phyloP scores from a whole-genome alignment of 257 asterid species.

The Vinca minor region DNA sequence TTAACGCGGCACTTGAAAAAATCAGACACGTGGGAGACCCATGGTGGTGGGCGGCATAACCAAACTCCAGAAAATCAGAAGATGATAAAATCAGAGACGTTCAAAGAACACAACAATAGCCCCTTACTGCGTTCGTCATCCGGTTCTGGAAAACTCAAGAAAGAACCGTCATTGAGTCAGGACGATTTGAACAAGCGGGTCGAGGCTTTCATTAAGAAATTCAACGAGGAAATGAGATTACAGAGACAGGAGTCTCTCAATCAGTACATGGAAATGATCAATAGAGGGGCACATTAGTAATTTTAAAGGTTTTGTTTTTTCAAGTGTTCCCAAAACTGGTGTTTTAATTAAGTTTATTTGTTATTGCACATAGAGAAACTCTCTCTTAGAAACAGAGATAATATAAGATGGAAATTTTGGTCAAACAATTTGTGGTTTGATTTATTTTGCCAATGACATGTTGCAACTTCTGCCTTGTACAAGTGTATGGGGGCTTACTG shows the following conservation, averaged over 20 bases:
- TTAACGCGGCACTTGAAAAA: slow-evolving; percentile 60
- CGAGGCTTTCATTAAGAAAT: slow-evolving; percentile 77
- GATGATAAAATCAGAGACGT: slow-evolving; percentile 59
- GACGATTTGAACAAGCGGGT: slow-evolving; percentile 69
- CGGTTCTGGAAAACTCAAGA: slow-evolving; percentile 41
- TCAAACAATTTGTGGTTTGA: too few species aligned
- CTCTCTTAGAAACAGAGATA: slow-evolving; percentile 4
- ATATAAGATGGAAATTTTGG: background rate
- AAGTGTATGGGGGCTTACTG: too few species aligned
- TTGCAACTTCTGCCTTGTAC: too few species aligned
- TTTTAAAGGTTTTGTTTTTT: too few species aligned
- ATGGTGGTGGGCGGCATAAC: slow-evolving; percentile 19
- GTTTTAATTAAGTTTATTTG: background rate
- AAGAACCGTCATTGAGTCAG: slow-evolving; percentile 57
- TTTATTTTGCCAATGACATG: too few species aligned
- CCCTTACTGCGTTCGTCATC: slow-evolving; percentile 16
- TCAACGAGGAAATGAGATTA: slow-evolving; percentile 75
- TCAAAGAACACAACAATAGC: slow-evolving; percentile 26
- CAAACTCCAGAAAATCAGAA: slow-evolving; percentile 23
- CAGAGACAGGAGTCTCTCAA: slow-evolving; percentile 69
- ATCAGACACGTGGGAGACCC: slow-evolving; percentile 69
- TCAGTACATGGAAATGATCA: slow-evolving; percentile 48
- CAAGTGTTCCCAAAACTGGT: background rate
- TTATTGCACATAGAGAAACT: slow-evolving; percentile 9
- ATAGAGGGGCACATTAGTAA: slow-evolving; percentile 28